Base-by-base conservation (phyloP, 1,284 basidiomycete species). In the Cyathus olla region DNA sequence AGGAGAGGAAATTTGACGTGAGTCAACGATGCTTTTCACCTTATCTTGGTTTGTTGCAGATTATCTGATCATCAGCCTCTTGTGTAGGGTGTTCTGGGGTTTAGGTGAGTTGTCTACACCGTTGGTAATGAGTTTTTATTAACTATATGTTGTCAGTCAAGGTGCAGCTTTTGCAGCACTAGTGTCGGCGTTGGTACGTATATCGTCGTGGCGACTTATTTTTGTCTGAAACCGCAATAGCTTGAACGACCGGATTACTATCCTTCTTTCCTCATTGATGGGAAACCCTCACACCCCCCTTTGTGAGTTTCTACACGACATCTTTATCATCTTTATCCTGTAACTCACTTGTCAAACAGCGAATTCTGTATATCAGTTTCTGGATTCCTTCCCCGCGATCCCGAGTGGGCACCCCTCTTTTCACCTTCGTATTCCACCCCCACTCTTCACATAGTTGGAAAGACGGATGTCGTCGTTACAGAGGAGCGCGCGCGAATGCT, bases 91-190 rank as follows among this genome's bases (percentile, higher is more conserved):
- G 85, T 96, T 19, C 89, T 96, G 72, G 94, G 94, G 9, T 95
- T 95, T 76, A 92, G 90, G 90, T 89, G 52, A 42, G 74, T 47
- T 17, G 29, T 24, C 26, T 29, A 50, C 26, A 17, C 37, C 59
- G 47, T 31, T 46, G 26, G n/a, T 47, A 17, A 47, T 35, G 15
- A 2, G 49, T 51, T 51, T 9, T 21, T 9, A 6, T 51, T 22
- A 27, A 56, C 47, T 17, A 42, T 44, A 40, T 56, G 37, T 57
- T 60, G 39, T 42, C 49, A 93, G 92, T 59, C 94, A 96, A 79
- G 95, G 95, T 29, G 95, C 92, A 17, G 90, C 88, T 15, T 88
- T 96, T 81, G 95, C 94, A 28, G 90, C 88, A 6, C 71, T 95
- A 27, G 78, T 96, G 31, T 78, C 91, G 47, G 92, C 93, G 42